Evolutionary conservation across 75 land plant species (phyloP).

Genomic region (Adiantum capillusveneris): DNA sequence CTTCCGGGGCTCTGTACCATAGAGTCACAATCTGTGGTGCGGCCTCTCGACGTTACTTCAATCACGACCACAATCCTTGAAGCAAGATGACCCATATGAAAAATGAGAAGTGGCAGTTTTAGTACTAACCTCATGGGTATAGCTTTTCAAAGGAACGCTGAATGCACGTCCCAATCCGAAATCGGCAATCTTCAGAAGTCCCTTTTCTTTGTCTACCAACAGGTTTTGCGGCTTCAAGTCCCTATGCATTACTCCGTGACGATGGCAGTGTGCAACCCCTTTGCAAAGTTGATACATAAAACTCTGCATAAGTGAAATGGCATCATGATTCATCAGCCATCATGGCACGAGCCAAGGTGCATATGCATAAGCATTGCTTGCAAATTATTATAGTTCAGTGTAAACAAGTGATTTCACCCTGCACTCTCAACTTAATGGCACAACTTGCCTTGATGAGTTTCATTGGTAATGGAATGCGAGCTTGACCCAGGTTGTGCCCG

Average conservation of each 20-base stretch:
- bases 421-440: too few relatives aligned
- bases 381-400: too few relatives aligned
- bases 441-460: constrained; percentile 6
- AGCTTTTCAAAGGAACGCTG: constrained; percentile 59
- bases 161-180: constrained; percentile 68
- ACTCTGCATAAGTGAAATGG: constrained; percentile 16
- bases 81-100: too few relatives aligned
- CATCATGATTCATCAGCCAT: neutral
- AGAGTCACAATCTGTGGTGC: constrained; percentile 75
- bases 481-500: constrained; percentile 6
- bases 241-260: constrained; percentile 46
- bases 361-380: too few relatives aligned
- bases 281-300: constrained; percentile 46
- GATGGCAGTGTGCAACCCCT: constrained; percentile 37
- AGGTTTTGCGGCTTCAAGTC: constrained; percentile 96
- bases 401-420: too few relatives aligned
- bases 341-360: too few relatives aligned
- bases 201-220: constrained; percentile 65
- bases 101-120: too few relatives aligned
- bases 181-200: constrained; percentile 81
- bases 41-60: too few relatives aligned
- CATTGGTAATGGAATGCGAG: neutral
- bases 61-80: too few relatives aligned
- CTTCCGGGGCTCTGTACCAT: constrained; percentile 95
- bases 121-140: constrained; percentile 85